Conservation (phyloP, 805 yeast genomes). For the Candida xiaguanensis region DNA sequence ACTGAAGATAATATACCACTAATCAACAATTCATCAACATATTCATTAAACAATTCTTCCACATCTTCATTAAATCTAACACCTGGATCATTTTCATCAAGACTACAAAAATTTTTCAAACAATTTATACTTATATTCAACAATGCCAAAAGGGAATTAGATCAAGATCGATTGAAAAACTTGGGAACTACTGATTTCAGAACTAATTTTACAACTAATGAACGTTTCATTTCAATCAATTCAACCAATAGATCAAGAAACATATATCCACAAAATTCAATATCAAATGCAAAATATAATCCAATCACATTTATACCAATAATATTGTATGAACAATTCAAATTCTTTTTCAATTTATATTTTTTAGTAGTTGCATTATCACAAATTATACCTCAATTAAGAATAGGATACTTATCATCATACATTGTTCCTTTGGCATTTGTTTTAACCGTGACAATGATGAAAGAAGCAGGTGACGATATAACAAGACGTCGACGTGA, state of each 20-base stretch:
- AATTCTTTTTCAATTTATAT: constrained; percentile 91
- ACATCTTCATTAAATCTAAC: constrained; percentile 14
- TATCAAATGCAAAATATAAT: constrained; percentile 92
- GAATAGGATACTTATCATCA: constrained; percentile 91
- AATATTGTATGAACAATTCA: constrained; percentile 91
- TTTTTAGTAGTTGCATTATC: constrained; percentile 91
- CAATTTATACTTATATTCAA: constrained; percentile 17
- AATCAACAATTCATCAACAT: constrained; percentile 16
- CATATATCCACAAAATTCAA: constrained; percentile 62
- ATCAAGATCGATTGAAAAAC: constrained; percentile 19
- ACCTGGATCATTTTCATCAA: constrained; percentile 11
- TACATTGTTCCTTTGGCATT: constrained; percentile 93
- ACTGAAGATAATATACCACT: constrained; percentile 29
- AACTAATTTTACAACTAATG: constrained; percentile 15
- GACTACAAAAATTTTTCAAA: constrained; percentile 10
- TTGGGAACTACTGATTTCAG: constrained; percentile 16
- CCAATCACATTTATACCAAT: constrained; percentile 85
- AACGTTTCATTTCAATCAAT: constrained; percentile 40
- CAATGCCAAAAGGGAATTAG: constrained; percentile 23
- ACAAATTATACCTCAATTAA: constrained; percentile 80
- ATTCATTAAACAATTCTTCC: constrained; percentile 19
- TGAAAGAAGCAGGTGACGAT: constrained; percentile 94
- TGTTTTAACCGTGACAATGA: constrained; percentile 88
- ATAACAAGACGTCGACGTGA: constrained; percentile 87
- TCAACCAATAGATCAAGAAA: constrained; percentile 22